Base-by-base conservation (phyloP, 176 grass and related monocot genomes). In the Carex pumila region DNA sequence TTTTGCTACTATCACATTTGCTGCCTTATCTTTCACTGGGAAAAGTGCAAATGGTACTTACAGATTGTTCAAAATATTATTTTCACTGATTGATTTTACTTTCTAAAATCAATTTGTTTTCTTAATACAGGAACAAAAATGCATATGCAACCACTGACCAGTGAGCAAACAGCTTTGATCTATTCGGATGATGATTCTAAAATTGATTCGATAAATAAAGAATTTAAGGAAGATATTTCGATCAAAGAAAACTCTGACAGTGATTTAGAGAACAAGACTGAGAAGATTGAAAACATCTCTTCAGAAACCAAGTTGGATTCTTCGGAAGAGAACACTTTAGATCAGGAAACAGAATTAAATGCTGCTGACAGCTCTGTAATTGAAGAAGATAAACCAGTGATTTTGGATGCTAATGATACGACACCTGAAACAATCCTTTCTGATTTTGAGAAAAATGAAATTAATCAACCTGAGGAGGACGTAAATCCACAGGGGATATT, bases 1-100 rank as follows among this genome's bases (percentile, higher is more conserved):
- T 81, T 17, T 91, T 70, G 82, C 92, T 74, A 90, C 84, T 25
- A 19, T 93, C 70, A 84, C 92, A 67, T 94, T 94, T 32, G 90
- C 92, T 10, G 79, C 82, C 9, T 87, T 91, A 62, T 91, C 92
- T 61, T 5, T 95, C 57, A 80, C 45, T 61, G 84, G 21, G 64
- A 89, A 72, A 68, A 85, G 12, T 55, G 15, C 81, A 65, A 75
- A 77, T 65, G 90, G 92, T 92, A 94, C 43, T 54, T 45, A 83
- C 79, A 22, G 8, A 32, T 83, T 73, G 30, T 37, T 74, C 25
- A 55, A 2, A 36, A 17, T 85, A 54, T 54, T 61, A 36, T 65
- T 19, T 63, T 55, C 4, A 9, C 62, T 77, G 30, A 60, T 3
- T 37, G 31, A 59, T 58, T 74, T 72, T 77, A 29, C 47, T 18